A percentile compares a stretch with the other conserved stretches of the same genome.
These are phyloP conservation scores for Saccharomycopsis hybrid DNA, from an alignment of 1,139 yeast species.

Conservation along the genomic window DNA sequence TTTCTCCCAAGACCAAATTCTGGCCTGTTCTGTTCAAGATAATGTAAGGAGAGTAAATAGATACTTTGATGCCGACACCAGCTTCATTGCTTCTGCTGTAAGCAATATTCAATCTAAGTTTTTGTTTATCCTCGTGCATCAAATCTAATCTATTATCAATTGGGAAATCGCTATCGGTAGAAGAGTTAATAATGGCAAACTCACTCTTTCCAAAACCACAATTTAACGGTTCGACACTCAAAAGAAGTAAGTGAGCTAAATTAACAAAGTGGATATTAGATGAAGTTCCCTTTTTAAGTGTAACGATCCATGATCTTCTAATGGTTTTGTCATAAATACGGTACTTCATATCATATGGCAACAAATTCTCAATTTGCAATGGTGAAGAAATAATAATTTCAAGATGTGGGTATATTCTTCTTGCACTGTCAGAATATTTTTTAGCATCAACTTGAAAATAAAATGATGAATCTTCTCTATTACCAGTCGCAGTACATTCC, in stretches of 20 bases:
- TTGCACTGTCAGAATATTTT: conserved; percentile 55
- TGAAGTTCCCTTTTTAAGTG: conserved; percentile 55
- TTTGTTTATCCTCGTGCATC: conserved; percentile 58
- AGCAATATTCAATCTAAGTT: conserved; percentile 54
- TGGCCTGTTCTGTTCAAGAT: conserved; percentile 75
- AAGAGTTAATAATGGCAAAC: conserved; percentile 72
- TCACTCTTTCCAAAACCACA: conserved; percentile 67
- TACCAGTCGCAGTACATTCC: conserved; percentile 42
- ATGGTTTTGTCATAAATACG: conserved; percentile 71
- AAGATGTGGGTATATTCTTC: conserved; percentile 81
- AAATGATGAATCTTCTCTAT: conserved; percentile 41
- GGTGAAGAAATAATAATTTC: conserved; percentile 78
- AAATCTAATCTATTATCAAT: conserved; percentile 48
- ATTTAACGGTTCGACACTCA: conserved; percentile 64
- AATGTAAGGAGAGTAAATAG: conserved; percentile 80
- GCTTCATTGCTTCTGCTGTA: conserved; percentile 43
- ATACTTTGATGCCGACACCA: conserved; percentile 46
- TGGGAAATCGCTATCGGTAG: conserved; percentile 45
- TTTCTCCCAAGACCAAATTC: conserved; percentile 54
- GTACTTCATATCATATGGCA: conserved; percentile 78
- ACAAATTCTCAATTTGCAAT: conserved; percentile 70
- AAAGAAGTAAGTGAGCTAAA: conserved; percentile 58
- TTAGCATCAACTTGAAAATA: conserved; percentile 72
- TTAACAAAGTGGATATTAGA: conserved; percentile 79
- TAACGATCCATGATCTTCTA: conserved; percentile 64